phyloP scores from a whole-genome alignment of 2,329 filamentous ascomycete genomes.

The Ophiostoma piceae region DNA sequence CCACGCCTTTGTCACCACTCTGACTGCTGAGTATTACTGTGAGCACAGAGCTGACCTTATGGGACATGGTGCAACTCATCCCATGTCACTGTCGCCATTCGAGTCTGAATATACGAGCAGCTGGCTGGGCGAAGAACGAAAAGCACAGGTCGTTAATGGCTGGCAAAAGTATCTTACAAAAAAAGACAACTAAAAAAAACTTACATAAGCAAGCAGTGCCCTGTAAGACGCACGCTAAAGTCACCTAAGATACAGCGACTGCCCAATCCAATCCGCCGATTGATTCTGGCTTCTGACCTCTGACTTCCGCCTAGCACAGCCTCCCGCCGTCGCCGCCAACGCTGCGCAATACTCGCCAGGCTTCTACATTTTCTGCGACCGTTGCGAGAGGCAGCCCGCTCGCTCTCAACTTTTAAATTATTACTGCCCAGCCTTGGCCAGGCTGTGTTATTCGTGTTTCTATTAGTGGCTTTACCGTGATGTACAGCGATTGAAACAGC shows the following conservation, averaged over 20 bases:
- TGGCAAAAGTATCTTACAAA: neutral
- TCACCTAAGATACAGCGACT: neutral
- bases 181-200: too few species aligned
- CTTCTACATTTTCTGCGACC: neutral
- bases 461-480: neutral
- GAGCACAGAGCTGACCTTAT: neutral
- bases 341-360: neutral
- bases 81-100: neutral
- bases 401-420: neutral
- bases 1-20: constrained; percentile 1
- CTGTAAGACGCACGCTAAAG: neutral
- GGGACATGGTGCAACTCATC: neutral
- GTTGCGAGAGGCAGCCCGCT: constrained; percentile 6
- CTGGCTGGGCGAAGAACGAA: neutral
- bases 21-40: too few species aligned
- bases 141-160: neutral
- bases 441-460: neutral
- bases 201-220: neutral
- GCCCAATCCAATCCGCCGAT: neutral
- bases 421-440: neutral
- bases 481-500: neutral
- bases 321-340: neutral
- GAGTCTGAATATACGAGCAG: too few species aligned
- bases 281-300: too few species aligned
- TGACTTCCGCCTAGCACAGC: constrained; percentile 5